Conservation (phyloP, 805 yeast genomes). For the Ogataea chonburiensis region DNA sequence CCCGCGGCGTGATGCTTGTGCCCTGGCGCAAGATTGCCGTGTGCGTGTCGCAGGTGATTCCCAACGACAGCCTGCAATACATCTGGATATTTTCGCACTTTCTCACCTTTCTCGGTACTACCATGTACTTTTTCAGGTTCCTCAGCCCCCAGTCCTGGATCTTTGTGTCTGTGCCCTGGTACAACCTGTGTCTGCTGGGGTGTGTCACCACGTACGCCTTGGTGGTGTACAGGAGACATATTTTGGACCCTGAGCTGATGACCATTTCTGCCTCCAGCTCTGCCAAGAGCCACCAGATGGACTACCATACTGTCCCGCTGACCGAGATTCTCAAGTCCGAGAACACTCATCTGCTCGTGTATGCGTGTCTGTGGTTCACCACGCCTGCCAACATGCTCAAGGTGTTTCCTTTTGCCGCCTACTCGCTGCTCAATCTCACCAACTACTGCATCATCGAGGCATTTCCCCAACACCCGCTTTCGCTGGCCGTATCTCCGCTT, state of each 20-base stretch:
- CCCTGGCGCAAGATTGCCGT: conserved; percentile 16
- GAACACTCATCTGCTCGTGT: conserved; percentile 39
- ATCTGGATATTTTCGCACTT: conserved; percentile 26
- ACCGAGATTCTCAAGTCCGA: conserved; percentile 41
- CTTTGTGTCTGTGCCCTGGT: conserved; percentile 19
- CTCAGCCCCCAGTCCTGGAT: conserved; percentile 10
- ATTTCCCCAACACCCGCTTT: conserved; percentile 33
- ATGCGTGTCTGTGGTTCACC: conserved; percentile 38
- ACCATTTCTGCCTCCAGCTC: conserved; percentile 7
- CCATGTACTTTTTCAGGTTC: conserved; percentile 15
- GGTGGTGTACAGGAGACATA: conserved; percentile 30
- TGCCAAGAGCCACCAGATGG: conserved; percentile 8
- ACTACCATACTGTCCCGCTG: conserved; percentile 25
- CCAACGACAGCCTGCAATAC: conserved; percentile 20
- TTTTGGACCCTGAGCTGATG: conserved; percentile 20
- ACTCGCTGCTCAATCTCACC: conserved; percentile 40
- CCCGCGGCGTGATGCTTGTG: conserved; percentile 7
- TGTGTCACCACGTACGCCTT: conserved; percentile 31
- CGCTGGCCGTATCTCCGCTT: conserved; percentile 38
- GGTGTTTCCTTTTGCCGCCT: conserved; percentile 40
- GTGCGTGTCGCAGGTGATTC: conserved; percentile 7
- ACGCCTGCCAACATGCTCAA: conserved; percentile 36
- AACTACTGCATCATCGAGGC: conserved; percentile 35
- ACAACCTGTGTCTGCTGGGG: conserved; percentile 22
- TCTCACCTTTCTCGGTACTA: conserved; percentile 21